Conservation (phyloP, 2,329 filamentous ascomycete genomes). For the Aureobasidium melanogenum region DNA sequence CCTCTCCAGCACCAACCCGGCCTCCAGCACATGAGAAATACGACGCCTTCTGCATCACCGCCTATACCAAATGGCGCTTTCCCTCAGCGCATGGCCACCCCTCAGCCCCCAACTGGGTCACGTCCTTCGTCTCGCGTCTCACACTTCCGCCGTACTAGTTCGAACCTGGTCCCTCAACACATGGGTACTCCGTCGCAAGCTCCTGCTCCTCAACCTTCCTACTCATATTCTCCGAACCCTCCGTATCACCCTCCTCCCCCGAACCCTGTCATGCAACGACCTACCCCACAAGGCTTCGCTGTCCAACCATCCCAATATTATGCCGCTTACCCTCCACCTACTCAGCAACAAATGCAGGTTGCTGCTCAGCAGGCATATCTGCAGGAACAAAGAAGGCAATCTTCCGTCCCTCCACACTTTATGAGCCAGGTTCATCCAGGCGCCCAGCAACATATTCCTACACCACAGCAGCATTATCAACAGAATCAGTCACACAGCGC, state of each 20-base stretch:
- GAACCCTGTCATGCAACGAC: constrained; percentile 36
- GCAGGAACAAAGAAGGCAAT: constrained; percentile 63
- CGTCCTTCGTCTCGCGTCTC: constrained; percentile 74
- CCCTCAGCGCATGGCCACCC: constrained; percentile 63
- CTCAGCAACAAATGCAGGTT: constrained; percentile 45
- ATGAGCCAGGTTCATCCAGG: constrained; percentile 17
- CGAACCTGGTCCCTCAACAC: constrained; percentile 57
- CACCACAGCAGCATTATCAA: constrained; percentile 48
- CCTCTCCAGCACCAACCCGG: constrained; percentile 44
- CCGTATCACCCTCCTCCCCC: constrained; percentile 56
- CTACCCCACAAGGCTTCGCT: constrained; percentile 20
- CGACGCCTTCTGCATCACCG: constrained; percentile 78
- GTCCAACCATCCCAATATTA: constrained; percentile 14
- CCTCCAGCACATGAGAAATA: constrained; percentile 76
- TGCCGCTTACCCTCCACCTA: constrained; percentile 20
- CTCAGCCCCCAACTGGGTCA: constrained; percentile 67
- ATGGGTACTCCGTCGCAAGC: constrained; percentile 42
- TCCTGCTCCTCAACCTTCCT: constrained; percentile 52
- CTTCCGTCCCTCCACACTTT: constrained; percentile 62
- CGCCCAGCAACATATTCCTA: constrained; percentile 49
- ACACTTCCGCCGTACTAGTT: constrained; percentile 59
- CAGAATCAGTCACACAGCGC: constrained; percentile 44
- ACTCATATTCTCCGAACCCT: constrained; percentile 76
- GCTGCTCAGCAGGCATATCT: constrained; percentile 51
- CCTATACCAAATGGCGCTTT: constrained; percentile 70